These are phyloP conservation scores for Nasturtium officinale DNA, from an alignment of 345 rosid species.

Conservation along the genomic window DNA sequence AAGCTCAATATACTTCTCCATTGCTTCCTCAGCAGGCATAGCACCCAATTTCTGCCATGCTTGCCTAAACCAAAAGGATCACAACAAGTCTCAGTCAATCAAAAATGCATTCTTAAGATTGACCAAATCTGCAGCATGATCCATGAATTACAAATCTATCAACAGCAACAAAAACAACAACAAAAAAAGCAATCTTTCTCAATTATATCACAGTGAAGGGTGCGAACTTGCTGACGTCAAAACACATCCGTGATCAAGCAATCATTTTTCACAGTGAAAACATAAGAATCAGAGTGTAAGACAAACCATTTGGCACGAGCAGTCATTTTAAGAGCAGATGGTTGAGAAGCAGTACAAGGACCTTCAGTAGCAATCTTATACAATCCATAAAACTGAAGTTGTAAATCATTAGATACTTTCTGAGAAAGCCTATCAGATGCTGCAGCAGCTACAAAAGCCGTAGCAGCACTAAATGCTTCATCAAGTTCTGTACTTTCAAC, in stretches of 20 bases:
- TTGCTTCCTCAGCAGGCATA: conserved; percentile 95
- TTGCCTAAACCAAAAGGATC: conserved; percentile 55
- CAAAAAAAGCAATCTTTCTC: background rate
- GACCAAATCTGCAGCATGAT: background rate
- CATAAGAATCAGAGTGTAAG: background rate
- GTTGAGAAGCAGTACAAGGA: conserved; percentile 79
- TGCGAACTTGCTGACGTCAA: no score
- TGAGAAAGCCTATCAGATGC: conserved; percentile 62
- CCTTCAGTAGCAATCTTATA: conserved; percentile 94
- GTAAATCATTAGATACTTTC: conserved; percentile 62
- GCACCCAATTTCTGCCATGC: conserved; percentile 96
- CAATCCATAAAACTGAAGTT: conserved; percentile 76
- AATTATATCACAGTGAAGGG: background rate
- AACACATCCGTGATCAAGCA: background rate
- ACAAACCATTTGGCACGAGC: conserved; percentile 90
- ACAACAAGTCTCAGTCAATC: conserved; percentile 9
- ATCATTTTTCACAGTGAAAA: background rate
- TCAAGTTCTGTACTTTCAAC: conserved; percentile 91
- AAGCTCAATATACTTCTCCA: conserved; percentile 84
- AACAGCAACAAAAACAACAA: background rate
- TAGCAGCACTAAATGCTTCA: conserved; percentile 81
- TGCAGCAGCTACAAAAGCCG: conserved; percentile 71
- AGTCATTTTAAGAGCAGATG: conserved; percentile 87
- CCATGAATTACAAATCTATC: conserved; percentile 2
- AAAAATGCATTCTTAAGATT: background rate